Conservation (phyloP, 2,329 filamentous ascomycete species). For the Pyrenochaeta sp. region DNA sequence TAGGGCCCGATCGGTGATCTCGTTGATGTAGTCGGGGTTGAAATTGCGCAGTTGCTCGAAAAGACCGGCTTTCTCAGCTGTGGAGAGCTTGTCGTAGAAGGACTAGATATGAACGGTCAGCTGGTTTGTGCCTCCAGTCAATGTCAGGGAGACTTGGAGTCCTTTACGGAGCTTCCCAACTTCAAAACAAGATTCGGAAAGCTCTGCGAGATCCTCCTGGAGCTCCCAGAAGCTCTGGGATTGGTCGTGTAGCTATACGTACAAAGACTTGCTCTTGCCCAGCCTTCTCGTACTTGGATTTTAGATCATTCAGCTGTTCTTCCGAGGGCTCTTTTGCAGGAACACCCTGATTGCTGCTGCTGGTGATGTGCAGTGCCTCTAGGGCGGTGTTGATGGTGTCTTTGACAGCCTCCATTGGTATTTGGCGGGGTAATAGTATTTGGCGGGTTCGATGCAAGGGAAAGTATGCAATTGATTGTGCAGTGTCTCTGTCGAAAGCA, state of each 20-base stretch:
- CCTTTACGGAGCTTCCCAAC: not conserved
- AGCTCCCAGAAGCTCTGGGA: not conserved
- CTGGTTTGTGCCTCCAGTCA: not conserved
- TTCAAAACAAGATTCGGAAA: not conserved
- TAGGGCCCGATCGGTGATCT: conserved; percentile 82
- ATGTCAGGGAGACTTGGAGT: not conserved
- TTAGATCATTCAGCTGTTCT: conserved; percentile 73
- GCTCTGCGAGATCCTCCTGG: not conserved
- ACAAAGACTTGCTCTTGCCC: conserved; percentile 82
- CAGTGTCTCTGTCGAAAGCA: not conserved
- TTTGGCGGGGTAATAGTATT: conserved; percentile 35
- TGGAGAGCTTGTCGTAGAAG: conserved; percentile 83
- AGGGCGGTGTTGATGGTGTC: conserved; percentile 53
- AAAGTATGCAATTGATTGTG: conserved; percentile 16
- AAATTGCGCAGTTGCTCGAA: conserved; percentile 84
- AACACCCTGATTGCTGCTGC: conserved; percentile 39
- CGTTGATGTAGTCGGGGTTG: conserved; percentile 87
- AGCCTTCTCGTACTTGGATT: conserved; percentile 76
- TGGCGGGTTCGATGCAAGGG: conserved; percentile 13
- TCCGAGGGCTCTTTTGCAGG: conserved; percentile 64
- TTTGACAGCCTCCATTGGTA: conserved; percentile 51
- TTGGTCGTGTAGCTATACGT: not conserved
- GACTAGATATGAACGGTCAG: conserved; percentile 35
- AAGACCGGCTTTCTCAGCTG: conserved; percentile 77
- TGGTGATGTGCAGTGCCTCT: conserved; percentile 53